Conservation (phyloP, 495 filamentous ascomycete genomes). For the Talaromyces proteolyticus region DNA sequence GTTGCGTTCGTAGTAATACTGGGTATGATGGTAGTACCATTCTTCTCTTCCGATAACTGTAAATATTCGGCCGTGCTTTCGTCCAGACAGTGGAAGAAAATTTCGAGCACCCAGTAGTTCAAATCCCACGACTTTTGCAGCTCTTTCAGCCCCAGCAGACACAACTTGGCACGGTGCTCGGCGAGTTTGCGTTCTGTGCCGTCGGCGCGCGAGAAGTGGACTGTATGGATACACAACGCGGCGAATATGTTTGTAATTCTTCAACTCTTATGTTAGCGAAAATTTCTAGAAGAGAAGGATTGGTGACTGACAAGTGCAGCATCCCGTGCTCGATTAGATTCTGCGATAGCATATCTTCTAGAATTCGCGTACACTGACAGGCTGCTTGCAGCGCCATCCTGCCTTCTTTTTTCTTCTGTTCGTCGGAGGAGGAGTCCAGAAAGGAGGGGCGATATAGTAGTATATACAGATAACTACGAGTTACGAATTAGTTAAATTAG, state of each 20-base stretch:
- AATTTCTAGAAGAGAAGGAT: too few species aligned
- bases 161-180: slow-evolving; percentile 40
- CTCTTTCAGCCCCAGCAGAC: slow-evolving; percentile 38
- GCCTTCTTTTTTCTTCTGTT: slow-evolving; percentile 16
- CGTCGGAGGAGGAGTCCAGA: slow-evolving; percentile 17
- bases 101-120: slow-evolving; percentile 39
- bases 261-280: background rate
- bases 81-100: slow-evolving; percentile 41
- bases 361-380: slow-evolving; percentile 33
- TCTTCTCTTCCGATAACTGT: slow-evolving; percentile 14
- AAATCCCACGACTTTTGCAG: slow-evolving; percentile 43
- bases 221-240: slow-evolving; percentile 42
- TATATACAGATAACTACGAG: slow-evolving; percentile 34
- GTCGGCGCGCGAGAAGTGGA: slow-evolving; percentile 30
- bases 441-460: slow-evolving; percentile 33
- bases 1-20: too few species aligned
- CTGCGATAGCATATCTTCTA: slow-evolving; percentile 42
- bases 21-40: too few species aligned
- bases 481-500: background rate
- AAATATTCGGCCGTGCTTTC: slow-evolving; percentile 35
- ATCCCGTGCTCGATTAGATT: slow-evolving; percentile 38
- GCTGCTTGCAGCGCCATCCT: slow-evolving; percentile 37
- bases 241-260: slow-evolving; percentile 44
- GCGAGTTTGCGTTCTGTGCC: slow-evolving; percentile 35
- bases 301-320: slow-evolving; percentile 32